These are phyloP conservation scores for Pyrenula massariospora DNA, from an alignment of 495 filamentous ascomycete genomes.

Conservation along the genomic window DNA sequence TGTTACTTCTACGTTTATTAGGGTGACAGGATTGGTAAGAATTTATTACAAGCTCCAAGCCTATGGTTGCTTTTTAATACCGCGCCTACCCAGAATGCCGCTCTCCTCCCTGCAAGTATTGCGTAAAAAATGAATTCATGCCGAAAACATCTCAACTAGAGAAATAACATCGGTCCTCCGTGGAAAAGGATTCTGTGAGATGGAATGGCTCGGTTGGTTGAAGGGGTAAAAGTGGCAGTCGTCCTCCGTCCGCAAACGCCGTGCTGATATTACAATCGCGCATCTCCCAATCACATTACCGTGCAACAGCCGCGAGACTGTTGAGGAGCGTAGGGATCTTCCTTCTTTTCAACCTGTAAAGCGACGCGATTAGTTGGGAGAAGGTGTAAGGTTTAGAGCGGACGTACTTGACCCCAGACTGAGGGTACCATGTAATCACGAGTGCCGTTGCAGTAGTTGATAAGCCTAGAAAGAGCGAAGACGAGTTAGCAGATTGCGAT, in stretches of 20 bases:
- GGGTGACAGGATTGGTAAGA: too few species aligned
- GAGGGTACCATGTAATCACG: constrained; percentile 98
- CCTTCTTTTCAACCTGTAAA: constrained; percentile 66
- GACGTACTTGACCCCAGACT: constrained; percentile 80
- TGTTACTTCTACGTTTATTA: too few species aligned
- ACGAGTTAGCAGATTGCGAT: constrained; percentile 10
- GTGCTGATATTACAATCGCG: constrained; percentile 4
- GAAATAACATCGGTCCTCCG: not conserved
- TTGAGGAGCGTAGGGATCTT: constrained; percentile 94
- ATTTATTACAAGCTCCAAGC: not conserved
- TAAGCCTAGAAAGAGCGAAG: constrained; percentile 49
- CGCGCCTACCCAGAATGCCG: not conserved
- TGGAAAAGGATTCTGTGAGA: not conserved
- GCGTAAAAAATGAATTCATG: not conserved
- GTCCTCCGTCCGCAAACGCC: constrained; percentile 4
- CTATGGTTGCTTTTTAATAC: not conserved
- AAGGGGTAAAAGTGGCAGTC: not conserved
- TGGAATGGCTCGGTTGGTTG: not conserved
- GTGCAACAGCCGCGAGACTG: constrained; percentile 83
- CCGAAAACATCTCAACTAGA: not conserved
- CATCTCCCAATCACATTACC: constrained; percentile 58
- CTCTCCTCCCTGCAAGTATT: not conserved
- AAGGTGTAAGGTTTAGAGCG: constrained; percentile 6
- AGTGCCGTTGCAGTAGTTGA: constrained; percentile 90
- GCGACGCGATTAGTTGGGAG: constrained; percentile 2